phyloP scores from a whole-genome alignment of 129 eudicot species.

The Centella asiatica region DNA sequence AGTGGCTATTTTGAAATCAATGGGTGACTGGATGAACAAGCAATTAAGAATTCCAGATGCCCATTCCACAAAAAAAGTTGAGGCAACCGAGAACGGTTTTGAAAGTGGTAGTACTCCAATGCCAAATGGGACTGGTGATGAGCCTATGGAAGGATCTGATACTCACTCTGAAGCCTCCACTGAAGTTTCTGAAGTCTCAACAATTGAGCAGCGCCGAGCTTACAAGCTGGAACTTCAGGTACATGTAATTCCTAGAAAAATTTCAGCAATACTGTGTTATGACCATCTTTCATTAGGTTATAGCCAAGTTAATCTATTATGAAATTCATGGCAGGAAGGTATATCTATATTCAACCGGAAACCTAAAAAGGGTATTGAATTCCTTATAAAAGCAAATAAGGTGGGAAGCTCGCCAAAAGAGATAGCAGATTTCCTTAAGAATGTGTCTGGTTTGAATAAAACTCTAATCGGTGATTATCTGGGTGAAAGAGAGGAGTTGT shows the following conservation, averaged over 20 bases:
- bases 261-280: slow-evolving; percentile 9
- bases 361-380: slow-evolving; percentile 93
- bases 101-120: slow-evolving; percentile 39
- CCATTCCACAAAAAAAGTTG: slow-evolving; percentile 46
- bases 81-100: slow-evolving; percentile 36
- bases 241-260: slow-evolving; percentile 10
- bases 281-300: slow-evolving; percentile 8
- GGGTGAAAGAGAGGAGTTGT: slow-evolving; percentile 90
- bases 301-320: slow-evolving; percentile 27
- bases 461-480: slow-evolving; percentile 90
- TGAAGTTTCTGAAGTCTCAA: slow-evolving; percentile 76
- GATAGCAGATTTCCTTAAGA: slow-evolving; percentile 73
- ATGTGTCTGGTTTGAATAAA: slow-evolving; percentile 78
- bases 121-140: slow-evolving; percentile 61
- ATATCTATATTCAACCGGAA: slow-evolving; percentile 87
- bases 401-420: slow-evolving; percentile 88
- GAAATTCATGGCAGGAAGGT: slow-evolving; percentile 83
- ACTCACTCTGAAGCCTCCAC: slow-evolving; percentile 65
- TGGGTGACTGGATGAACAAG: slow-evolving; percentile 98
- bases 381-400: slow-evolving; percentile 88
- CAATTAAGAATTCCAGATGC: slow-evolving; percentile 85
- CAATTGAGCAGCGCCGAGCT: slow-evolving; percentile 87
- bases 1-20: slow-evolving; percentile 72
- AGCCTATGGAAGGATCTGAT: slow-evolving; percentile 58
- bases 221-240: slow-evolving; percentile 98